Conservation (phyloP, 2,329 filamentous ascomycete genomes). For the Penicillium sp. region DNA sequence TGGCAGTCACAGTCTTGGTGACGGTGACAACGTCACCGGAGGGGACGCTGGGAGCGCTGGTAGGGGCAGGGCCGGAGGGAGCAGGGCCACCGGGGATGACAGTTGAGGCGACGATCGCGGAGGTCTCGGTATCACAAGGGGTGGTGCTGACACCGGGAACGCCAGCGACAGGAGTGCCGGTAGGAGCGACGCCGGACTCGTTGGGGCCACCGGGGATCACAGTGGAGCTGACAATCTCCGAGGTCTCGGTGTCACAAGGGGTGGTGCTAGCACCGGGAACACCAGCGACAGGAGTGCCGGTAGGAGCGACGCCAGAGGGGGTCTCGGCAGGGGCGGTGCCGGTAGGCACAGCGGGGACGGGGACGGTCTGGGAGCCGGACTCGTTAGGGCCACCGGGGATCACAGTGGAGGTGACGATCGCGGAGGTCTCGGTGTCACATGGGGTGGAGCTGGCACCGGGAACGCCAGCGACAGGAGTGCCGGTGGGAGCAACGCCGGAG, state of each 20-base stretch:
- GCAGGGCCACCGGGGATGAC: slow-evolving; percentile 11
- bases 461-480: not conserved
- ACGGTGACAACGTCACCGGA: slow-evolving; percentile 8
- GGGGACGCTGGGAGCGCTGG: slow-evolving; percentile 15
- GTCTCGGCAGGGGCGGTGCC: slow-evolving; percentile 10
- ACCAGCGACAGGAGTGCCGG: slow-evolving; percentile 5
- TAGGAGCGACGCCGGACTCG: not conserved
- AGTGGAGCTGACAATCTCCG: slow-evolving; percentile 9
- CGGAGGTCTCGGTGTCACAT: slow-evolving; percentile 8
- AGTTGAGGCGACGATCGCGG: slow-evolving; percentile 9
- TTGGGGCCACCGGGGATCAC: slow-evolving; percentile 3
- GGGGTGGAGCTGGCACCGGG: slow-evolving; percentile 7
- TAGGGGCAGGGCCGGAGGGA: slow-evolving; percentile 11
- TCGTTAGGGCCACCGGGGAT: slow-evolving; percentile 1
- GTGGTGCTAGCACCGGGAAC: slow-evolving; percentile 12
- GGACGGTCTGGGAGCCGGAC: not conserved
- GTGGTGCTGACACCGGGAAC: slow-evolving; percentile 11
- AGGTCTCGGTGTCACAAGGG: slow-evolving; percentile 21
- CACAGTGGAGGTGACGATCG: slow-evolving; percentile 2
- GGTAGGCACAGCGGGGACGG: slow-evolving; percentile 9
- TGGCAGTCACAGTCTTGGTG: slow-evolving; percentile 14
- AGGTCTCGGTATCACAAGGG: slow-evolving; percentile 21
- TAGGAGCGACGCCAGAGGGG: slow-evolving; percentile 4
- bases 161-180: slow-evolving; percentile 6
- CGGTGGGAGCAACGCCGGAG: slow-evolving; percentile 6